Evolutionary conservation across 2,329 filamentous ascomycete species (phyloP), one percentile per base, ranked within the genome.

Genomic region (Ilyonectria sp.): DNA sequence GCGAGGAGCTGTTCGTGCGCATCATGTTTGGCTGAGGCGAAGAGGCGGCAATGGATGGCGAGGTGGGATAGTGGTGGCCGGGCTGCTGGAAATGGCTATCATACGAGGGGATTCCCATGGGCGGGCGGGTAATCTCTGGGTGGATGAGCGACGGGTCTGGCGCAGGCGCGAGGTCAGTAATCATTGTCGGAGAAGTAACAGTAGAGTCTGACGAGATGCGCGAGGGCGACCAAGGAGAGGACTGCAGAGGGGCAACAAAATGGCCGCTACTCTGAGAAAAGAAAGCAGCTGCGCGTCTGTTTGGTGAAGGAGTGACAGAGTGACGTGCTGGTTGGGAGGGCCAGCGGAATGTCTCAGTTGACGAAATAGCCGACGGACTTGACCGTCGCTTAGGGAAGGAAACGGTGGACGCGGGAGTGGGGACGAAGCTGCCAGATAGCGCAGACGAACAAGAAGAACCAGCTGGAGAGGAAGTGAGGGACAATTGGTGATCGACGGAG

Each of bases 1-100:
- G 92, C n/a, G 92, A 93, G 15, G 88, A 85, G 76, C 87, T 90
- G 69, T 85, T 87, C 62, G 83, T 85, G 74, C 89, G 84, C 74
- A 83, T 79, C 78, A 79, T 80, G 76, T 71, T 82, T 74, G 70
- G 84, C 81, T 83, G 86, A 31, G 83, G 86, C 40, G 82, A 86
- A 17, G 88, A 86, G 31, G 79, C 77, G 44, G 90, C 89, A 58
- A 89, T 85, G n/a, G 89, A 88, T 4, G 92, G 91, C 2, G 92
- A 93, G 49, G 87, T 83, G 49, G 89, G 87, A 77, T 86, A 89
- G 17, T 80, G 80, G 66, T 83, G 81, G 60, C 80, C 80, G 55
- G 81, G 79, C 52, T 84, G 83, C 59, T 86, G 84, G 74, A 84
- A 88, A 69, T 81, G 79, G 35, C 79, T 78, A 31, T 89, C 86